phyloP scores from a whole-genome alignment of 2,329 filamentous ascomycete species.

The Paraphoma sp. region DNA sequence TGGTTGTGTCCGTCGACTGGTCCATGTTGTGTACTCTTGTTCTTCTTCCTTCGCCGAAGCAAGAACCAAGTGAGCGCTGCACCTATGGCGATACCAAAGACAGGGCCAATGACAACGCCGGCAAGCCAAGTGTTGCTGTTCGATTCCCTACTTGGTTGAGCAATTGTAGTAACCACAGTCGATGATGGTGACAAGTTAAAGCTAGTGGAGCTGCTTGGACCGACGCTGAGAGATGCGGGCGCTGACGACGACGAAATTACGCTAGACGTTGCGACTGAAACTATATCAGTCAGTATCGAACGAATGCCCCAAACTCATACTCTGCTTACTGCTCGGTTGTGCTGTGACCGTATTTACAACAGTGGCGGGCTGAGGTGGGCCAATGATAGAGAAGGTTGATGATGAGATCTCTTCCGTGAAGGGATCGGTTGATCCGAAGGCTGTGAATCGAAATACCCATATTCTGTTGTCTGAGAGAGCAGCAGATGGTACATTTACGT shows the following conservation, averaged over 20 bases:
- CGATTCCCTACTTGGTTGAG: background rate
- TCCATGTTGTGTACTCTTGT: background rate
- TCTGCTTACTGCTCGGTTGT: constrained; percentile 13
- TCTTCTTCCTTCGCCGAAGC: constrained; percentile 7
- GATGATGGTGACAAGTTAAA: constrained; percentile 3
- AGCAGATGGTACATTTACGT: constrained; percentile 19
- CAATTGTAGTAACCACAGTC: background rate
- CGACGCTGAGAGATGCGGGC: background rate
- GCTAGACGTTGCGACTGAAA: background rate
- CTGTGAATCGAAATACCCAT: constrained; percentile 22
- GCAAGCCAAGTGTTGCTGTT: constrained; percentile 18
- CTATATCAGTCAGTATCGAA: background rate
- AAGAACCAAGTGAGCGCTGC: constrained; percentile 16
- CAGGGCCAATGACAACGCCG: constrained; percentile 16
- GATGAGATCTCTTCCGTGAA: constrained; percentile 19
- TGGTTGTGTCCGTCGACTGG: too few species aligned
- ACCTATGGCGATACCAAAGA: constrained; percentile 16
- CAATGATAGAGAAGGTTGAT: constrained; percentile 18
- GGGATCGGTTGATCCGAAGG: constrained; percentile 5
- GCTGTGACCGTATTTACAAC: constrained; percentile 8
- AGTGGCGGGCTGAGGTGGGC: constrained; percentile 9
- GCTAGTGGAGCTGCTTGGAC: constrained; percentile 3
- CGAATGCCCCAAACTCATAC: background rate
- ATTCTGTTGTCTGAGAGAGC: constrained; percentile 14
- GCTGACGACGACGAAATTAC: background rate